phyloP scores from a whole-genome alignment of 2,329 filamentous ascomycete genomes.

The Orbilia ellipsospora region DNA sequence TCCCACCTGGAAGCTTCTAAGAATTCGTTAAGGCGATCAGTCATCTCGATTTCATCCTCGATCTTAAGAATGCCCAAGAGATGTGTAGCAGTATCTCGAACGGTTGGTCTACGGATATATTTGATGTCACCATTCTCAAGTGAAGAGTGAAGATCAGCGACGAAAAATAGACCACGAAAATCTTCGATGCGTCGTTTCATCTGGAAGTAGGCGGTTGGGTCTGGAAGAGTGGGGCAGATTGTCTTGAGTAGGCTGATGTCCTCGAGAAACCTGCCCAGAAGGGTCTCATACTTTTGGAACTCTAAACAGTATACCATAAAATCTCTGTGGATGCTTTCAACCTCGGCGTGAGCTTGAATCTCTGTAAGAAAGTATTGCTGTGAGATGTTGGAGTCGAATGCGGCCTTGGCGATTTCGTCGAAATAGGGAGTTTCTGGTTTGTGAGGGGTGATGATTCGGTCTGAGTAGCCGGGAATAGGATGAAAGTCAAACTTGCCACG shows the following conservation, averaged over 20 bases:
- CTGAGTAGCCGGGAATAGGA: background rate
- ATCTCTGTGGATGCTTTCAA: slow-evolving; percentile 3
- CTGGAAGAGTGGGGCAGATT: slow-evolving; percentile 9
- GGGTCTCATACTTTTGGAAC: background rate
- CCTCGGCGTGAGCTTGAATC: slow-evolving; percentile 30
- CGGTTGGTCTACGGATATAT: background rate
- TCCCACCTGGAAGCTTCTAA: background rate
- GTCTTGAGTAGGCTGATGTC: slow-evolving; percentile 9
- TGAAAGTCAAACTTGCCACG: background rate
- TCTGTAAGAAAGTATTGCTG: slow-evolving; percentile 23
- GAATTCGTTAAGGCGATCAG: background rate
- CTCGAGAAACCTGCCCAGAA: slow-evolving; percentile 4
- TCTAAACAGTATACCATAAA: slow-evolving; percentile 18
- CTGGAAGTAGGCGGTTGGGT: slow-evolving; percentile 2
- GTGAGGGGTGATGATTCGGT: slow-evolving; percentile 1
- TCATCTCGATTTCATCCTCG: background rate
- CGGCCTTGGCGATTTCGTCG: slow-evolving; percentile 45
- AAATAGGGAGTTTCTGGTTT: slow-evolving; percentile 40
- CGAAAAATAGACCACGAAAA: slow-evolving; percentile 28
- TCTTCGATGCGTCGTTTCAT: slow-evolving; percentile 29
- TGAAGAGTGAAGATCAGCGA: background rate
- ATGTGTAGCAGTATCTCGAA: background rate
- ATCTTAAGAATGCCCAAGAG: slow-evolving; percentile 21
- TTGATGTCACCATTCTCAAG: background rate
- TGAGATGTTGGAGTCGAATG: slow-evolving; percentile 20